Evolutionary conservation across 352 stramenopile species (phyloP).

Genomic region (Peronospora belbahrii): DNA sequence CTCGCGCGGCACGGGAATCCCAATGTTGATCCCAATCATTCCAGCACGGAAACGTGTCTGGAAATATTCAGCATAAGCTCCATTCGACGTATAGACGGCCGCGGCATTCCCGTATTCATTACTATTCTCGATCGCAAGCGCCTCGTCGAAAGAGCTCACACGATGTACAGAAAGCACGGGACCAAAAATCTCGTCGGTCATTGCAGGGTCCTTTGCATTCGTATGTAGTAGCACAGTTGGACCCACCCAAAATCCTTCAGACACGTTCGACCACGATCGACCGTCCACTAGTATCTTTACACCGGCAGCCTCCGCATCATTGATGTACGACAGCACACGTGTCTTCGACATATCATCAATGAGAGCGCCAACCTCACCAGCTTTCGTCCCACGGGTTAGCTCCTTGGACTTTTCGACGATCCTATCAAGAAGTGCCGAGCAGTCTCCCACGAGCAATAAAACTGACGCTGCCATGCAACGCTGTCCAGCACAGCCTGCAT

Average conservation of each 20-base stretch:
- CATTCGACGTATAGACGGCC: slow-evolving; percentile 94
- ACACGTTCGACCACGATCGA: slow-evolving; percentile 58
- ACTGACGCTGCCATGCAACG: slow-evolving; percentile 95
- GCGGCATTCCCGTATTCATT: slow-evolving; percentile 97
- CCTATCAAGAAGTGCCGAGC: slow-evolving; percentile 64
- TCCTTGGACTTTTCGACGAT: slow-evolving; percentile 85
- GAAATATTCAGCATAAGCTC: slow-evolving; percentile 92
- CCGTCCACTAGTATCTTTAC: slow-evolving; percentile 91
- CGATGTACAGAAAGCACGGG: slow-evolving; percentile 91
- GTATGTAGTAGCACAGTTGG: slow-evolving; percentile 92
- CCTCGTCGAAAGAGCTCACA: slow-evolving; percentile 87
- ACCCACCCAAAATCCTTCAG: slow-evolving; percentile 87
- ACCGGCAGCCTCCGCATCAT: slow-evolving; percentile 76
- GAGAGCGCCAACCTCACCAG: slow-evolving; percentile 91
- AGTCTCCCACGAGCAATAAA: slow-evolving; percentile 86
- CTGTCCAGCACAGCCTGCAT: slow-evolving; percentile 93
- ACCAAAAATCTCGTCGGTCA: slow-evolving; percentile 96
- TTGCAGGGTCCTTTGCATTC: slow-evolving; percentile 77
- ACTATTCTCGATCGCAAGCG: slow-evolving; percentile 92
- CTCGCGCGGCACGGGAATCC: slow-evolving; percentile 91
- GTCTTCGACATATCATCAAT: slow-evolving; percentile 89
- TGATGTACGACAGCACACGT: slow-evolving; percentile 93
- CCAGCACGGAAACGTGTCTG: slow-evolving; percentile 83
- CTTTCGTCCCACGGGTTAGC: slow-evolving; percentile 83
- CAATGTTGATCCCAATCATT: slow-evolving; percentile 97